Evolutionary conservation across 2,329 filamentous ascomycete species (phyloP).

Genomic region (Xylaria digitata): DNA sequence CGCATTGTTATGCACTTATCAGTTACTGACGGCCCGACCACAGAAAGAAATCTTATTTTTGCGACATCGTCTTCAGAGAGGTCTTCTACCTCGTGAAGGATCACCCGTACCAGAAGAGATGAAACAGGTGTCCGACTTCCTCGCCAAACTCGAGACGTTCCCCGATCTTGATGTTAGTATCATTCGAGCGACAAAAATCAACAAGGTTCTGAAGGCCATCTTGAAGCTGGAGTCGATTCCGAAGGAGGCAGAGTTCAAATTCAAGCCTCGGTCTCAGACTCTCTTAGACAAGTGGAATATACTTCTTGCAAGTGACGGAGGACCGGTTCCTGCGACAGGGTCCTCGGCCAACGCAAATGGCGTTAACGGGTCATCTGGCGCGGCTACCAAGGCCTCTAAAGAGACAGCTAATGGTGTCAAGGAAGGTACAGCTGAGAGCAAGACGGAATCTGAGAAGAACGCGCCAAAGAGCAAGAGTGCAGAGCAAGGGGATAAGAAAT

Average conservation of each 20-base stretch:
- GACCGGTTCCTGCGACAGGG: conserved; percentile 50
- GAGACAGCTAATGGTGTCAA: conserved; percentile 48
- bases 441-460: conserved; percentile 48
- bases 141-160: conserved; percentile 82
- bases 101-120: conserved; percentile 89
- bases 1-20: background rate
- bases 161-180: conserved; percentile 87
- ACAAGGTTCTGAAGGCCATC: conserved; percentile 97
- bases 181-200: conserved; percentile 93
- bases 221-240: conserved; percentile 88
- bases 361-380: conserved; percentile 59
- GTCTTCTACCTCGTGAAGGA: conserved; percentile 85
- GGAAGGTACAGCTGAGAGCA: conserved; percentile 39
- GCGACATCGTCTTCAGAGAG: conserved; percentile 93
- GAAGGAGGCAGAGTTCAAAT: conserved; percentile 86
- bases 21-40: conserved; percentile 53
- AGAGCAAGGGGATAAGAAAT: conserved; percentile 57
- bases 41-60: conserved; percentile 88
- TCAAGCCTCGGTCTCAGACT: conserved; percentile 83
- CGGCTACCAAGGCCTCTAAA: conserved; percentile 47
- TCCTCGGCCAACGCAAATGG: conserved; percentile 55
- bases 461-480: conserved; percentile 44
- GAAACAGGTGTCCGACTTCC: conserved; percentile 79
- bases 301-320: conserved; percentile 72
- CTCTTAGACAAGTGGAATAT: conserved; percentile 92